A percentile compares a stretch with the other conserved stretches of the same genome.
Conservation (phyloP, 495 filamentous ascomycete species). For the Evernia prunastri region DNA sequence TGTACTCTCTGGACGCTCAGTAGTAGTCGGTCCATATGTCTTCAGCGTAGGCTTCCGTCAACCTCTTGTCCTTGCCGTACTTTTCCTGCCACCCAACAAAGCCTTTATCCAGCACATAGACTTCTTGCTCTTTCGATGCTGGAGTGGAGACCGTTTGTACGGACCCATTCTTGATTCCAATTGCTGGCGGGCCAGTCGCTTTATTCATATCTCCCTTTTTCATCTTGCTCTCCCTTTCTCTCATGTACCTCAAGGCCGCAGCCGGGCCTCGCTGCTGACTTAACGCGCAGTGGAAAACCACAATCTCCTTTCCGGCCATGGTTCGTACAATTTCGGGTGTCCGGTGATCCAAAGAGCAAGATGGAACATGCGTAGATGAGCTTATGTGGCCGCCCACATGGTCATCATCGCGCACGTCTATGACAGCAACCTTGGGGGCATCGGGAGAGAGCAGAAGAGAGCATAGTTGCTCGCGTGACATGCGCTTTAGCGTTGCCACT, state of each 20-base stretch:
- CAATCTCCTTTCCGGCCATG: slow-evolving; percentile 68
- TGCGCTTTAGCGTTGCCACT: slow-evolving; percentile 56
- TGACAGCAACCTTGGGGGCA: slow-evolving; percentile 54
- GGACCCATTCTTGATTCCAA: slow-evolving; percentile 9
- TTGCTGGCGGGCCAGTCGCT: not conserved
- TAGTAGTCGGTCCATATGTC: slow-evolving; percentile 73
- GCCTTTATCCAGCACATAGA: slow-evolving; percentile 76
- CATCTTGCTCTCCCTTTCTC: slow-evolving; percentile 47
- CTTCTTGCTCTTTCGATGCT: slow-evolving; percentile 52
- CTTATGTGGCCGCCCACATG: slow-evolving; percentile 88
- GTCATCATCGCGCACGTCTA: slow-evolving; percentile 91
- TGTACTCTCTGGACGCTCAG: slow-evolving; percentile 2
- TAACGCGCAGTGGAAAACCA: slow-evolving; percentile 94
- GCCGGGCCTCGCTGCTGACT: slow-evolving; percentile 78
- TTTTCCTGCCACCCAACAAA: slow-evolving; percentile 90
- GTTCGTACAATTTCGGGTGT: slow-evolving; percentile 76
- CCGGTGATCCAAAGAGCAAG: slow-evolving; percentile 59
- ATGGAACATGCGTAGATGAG: slow-evolving; percentile 67
- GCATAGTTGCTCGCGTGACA: slow-evolving; percentile 58
- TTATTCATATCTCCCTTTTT: slow-evolving; percentile 9
- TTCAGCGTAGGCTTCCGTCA: slow-evolving; percentile 81
- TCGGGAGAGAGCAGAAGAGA: slow-evolving; percentile 35
- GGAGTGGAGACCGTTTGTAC: slow-evolving; percentile 13
- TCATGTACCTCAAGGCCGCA: slow-evolving; percentile 62
- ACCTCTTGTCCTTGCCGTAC: slow-evolving; percentile 67